Conservation (phyloP, 129 eudicot species). For the Artemisia argyi region DNA sequence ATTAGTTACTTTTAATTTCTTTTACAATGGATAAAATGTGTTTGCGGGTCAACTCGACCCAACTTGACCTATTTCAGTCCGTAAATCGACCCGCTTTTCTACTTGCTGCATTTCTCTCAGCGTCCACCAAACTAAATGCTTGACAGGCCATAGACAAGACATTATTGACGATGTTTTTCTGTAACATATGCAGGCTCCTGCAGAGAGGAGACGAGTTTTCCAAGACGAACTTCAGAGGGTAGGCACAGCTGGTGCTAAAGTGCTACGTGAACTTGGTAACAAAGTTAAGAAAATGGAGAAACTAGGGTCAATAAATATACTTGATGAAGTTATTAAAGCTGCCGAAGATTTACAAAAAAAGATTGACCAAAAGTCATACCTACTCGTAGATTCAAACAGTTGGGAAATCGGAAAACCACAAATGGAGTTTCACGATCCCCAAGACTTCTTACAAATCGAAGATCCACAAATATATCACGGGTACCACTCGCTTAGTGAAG, state of each 20-base stretch:
- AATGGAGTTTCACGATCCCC: constrained; percentile 38
- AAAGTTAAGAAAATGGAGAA: constrained; percentile 77
- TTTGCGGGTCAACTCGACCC: not conserved
- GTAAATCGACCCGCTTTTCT: not conserved
- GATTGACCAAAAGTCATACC: constrained; percentile 70
- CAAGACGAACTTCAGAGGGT: constrained; percentile 65
- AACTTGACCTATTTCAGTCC: not conserved
- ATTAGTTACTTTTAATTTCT: not conserved
- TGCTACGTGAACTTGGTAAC: constrained; percentile 64
- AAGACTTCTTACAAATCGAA: constrained; percentile 25
- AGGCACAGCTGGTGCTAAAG: constrained; percentile 69
- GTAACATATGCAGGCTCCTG: constrained; percentile 63
- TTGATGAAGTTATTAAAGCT: constrained; percentile 64
- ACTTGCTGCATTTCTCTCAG: not conserved
- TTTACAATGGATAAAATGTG: not conserved
- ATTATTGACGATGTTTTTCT: constrained; percentile 2
- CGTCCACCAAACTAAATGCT: not conserved
- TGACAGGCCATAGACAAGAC: not conserved
- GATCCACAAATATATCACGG: constrained; percentile 25
- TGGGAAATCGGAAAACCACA: constrained; percentile 65
- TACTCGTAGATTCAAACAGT: constrained; percentile 62
- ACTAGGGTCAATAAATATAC: constrained; percentile 44
- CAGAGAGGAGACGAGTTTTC: constrained; percentile 74
- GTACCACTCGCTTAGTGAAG: constrained; percentile 55
- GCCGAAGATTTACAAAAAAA: constrained; percentile 74